phyloP scores from a whole-genome alignment of 768 basidiomycete species.

The Albatrellus ellisii region DNA sequence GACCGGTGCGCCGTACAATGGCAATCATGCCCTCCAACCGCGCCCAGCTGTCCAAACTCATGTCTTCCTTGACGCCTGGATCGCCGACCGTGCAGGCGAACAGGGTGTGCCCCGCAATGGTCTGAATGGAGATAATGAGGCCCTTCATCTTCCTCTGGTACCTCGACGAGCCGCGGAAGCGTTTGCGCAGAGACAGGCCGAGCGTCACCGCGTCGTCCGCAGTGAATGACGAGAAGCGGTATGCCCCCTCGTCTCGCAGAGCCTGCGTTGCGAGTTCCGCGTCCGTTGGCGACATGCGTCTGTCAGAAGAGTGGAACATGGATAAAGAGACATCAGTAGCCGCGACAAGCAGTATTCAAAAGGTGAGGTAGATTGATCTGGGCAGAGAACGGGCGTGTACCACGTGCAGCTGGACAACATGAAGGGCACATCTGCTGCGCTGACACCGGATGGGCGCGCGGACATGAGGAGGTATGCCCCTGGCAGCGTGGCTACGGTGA shows the following conservation, averaged over 20 bases:
- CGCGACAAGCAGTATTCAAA: no score
- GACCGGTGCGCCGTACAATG: slow-evolving; percentile 68
- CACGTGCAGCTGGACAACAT: neutral
- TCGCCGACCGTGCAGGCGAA: slow-evolving; percentile 82
- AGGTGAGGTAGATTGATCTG: neutral
- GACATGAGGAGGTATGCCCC: neutral
- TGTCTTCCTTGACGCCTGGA: slow-evolving; percentile 54
- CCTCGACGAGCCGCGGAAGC: slow-evolving; percentile 62
- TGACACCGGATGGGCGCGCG: neutral
- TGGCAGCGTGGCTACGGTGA: slow-evolving; percentile 1
- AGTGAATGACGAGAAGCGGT: slow-evolving; percentile 62
- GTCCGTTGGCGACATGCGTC: slow-evolving; percentile 47
- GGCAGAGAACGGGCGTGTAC: neutral
- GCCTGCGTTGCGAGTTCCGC: slow-evolving; percentile 62
- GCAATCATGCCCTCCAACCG: slow-evolving; percentile 69
- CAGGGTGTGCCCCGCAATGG: slow-evolving; percentile 63
- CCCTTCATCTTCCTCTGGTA: slow-evolving; percentile 63
- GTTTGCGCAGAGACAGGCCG: slow-evolving; percentile 66
- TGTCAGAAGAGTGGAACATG: slow-evolving; percentile 56
- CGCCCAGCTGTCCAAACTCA: slow-evolving; percentile 72
- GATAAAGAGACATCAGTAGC: slow-evolving; percentile 3
- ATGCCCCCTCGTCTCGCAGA: slow-evolving; percentile 53
- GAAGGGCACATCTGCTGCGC: neutral
- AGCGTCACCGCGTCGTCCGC: slow-evolving; percentile 73
- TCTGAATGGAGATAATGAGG: slow-evolving; percentile 68